Percentiles rank a stretch among this genome's conserved stretches.
These are phyloP conservation scores for Parachaetomium inaequale DNA, from an alignment of 495 filamentous ascomycete genomes.

Conservation along the genomic window DNA sequence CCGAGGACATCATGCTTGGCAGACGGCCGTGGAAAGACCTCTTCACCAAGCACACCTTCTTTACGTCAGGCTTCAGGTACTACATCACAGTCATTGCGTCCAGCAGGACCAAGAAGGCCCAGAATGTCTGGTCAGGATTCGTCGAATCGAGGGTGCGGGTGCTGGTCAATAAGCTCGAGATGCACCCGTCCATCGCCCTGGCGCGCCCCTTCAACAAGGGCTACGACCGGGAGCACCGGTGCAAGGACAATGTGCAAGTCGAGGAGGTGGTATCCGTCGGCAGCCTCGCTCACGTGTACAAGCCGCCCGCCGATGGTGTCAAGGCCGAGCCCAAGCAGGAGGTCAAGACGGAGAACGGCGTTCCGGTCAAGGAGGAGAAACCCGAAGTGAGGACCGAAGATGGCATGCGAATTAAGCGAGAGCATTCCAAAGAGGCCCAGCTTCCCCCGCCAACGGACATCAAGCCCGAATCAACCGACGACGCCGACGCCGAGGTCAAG, in stretches of 20 bases:
- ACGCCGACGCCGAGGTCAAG: slow-evolving; percentile 19
- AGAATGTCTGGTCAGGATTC: slow-evolving; percentile 82
- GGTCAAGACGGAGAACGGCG: slow-evolving; percentile 33
- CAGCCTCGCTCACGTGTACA: slow-evolving; percentile 62
- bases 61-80: slow-evolving; percentile 88
- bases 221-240: slow-evolving; percentile 74
- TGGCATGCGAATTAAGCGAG: slow-evolving; percentile 17
- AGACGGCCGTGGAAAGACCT: slow-evolving; percentile 77
- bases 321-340: slow-evolving; percentile 43
- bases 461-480: slow-evolving; percentile 17
- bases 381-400: slow-evolving; percentile 19
- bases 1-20: slow-evolving; percentile 73
- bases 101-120: slow-evolving; percentile 78
- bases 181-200: slow-evolving; percentile 66
- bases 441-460: slow-evolving; percentile 2
- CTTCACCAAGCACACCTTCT: slow-evolving; percentile 85
- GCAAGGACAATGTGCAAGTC: slow-evolving; percentile 66
- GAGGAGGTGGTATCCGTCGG: slow-evolving; percentile 68
- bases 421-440: slow-evolving; percentile 6
- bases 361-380: slow-evolving; percentile 21
- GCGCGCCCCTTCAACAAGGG: slow-evolving; percentile 92
- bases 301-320: slow-evolving; percentile 38
- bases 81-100: slow-evolving; percentile 87
- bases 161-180: slow-evolving; percentile 76
- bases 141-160: slow-evolving; percentile 90